Conservation (phyloP, 2,329 filamentous ascomycete genomes). For the Ascochyta fabae region DNA sequence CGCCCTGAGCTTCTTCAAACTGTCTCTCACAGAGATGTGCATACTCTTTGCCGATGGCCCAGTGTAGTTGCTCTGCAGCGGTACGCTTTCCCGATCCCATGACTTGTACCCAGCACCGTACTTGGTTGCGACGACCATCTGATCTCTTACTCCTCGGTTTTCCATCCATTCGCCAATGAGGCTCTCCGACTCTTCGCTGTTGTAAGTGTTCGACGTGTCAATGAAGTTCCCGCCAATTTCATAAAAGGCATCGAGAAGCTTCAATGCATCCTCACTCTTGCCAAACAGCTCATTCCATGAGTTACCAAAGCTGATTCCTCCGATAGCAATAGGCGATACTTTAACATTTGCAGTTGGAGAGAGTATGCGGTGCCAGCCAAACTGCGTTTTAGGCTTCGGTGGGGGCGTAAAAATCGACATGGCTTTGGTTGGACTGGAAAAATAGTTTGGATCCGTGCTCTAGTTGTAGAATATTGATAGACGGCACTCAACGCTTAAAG, state of each 20-base stretch:
- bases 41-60: constrained; percentile 55
- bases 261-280: constrained; percentile 66
- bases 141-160: constrained; percentile 42
- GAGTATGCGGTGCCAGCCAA: constrained; percentile 70
- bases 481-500: neutral
- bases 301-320: constrained; percentile 68
- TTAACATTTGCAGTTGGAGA: constrained; percentile 69
- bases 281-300: constrained; percentile 67
- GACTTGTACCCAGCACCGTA: constrained; percentile 37
- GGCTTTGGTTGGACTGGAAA: neutral
- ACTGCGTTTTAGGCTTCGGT: constrained; percentile 23
- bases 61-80: constrained; percentile 20
- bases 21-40: constrained; percentile 15
- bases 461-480: too few species aligned
- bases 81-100: constrained; percentile 9
- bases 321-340: constrained; percentile 56
- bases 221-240: constrained; percentile 74
- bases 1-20: constrained; percentile 19
- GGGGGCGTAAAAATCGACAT: constrained; percentile 19
- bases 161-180: constrained; percentile 54
- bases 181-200: constrained; percentile 47
- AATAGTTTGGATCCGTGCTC: neutral
- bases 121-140: constrained; percentile 51
- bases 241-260: constrained; percentile 71
- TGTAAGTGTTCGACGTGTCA: constrained; percentile 60